Evolutionary conservation across 2,329 filamentous ascomycete genomes (phyloP).

Genomic region (Verticillium klebahnii): DNA sequence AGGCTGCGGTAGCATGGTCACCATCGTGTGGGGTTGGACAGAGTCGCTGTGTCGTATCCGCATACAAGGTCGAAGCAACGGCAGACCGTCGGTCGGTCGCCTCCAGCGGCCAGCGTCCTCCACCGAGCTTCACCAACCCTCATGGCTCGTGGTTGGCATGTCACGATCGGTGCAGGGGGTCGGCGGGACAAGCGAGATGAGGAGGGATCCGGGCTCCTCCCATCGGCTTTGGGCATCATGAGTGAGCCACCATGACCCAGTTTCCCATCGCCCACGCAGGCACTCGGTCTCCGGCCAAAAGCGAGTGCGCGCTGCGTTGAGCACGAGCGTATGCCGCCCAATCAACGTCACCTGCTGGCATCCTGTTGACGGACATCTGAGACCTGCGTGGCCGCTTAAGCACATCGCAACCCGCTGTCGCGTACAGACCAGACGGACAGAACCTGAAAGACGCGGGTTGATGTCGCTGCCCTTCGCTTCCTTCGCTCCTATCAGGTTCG

Average conservation of each 20-base stretch:
- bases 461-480: background rate
- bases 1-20: background rate
- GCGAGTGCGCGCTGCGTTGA: too few species aligned
- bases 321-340: constrained; percentile 6
- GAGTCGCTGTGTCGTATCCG: background rate
- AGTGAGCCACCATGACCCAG: background rate
- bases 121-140: background rate
- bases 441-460: background rate
- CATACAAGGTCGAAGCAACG: background rate
- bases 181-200: background rate
- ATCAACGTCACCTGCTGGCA: background rate
- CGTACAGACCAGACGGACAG: background rate
- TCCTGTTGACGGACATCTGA: background rate
- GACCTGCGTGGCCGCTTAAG: background rate
- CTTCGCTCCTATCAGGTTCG: background rate
- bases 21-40: background rate
- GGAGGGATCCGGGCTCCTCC: background rate
- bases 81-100: background rate
- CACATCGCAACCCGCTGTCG: background rate
- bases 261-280: background rate
- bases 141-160: background rate
- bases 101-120: background rate
- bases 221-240: background rate
- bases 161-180: constrained; percentile 1
- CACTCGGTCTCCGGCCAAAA: too few species aligned